Percentiles rank a stretch among this genome's conserved stretches.
Evolutionary conservation across 73 alveolate species (phyloP).

Genomic region (Durusdinium trenchii): DNA sequence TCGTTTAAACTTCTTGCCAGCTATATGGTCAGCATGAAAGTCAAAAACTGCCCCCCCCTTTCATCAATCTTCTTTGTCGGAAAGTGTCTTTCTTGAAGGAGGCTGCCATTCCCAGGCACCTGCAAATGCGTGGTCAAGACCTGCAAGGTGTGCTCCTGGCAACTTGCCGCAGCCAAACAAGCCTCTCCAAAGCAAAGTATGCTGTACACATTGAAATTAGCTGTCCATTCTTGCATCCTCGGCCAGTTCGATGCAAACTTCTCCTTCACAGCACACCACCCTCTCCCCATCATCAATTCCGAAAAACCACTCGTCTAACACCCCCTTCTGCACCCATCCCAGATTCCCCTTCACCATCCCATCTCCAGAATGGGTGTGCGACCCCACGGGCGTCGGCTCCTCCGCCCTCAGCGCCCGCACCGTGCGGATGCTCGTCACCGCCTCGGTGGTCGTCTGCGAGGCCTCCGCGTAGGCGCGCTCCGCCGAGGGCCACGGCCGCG

Average conservation of each 20-base stretch:
- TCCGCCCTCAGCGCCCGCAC: constrained; percentile 74
- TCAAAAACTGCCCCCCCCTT: neutral
- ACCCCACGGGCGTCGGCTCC: neutral
- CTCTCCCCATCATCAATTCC: neutral
- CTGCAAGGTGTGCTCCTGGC: constrained; percentile 46
- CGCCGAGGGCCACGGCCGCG: neutral
- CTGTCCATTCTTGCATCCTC: neutral
- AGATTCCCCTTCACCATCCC: neutral
- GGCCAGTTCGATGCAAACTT: neutral
- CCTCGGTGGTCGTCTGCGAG: constrained; percentile 32
- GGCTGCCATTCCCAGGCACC: neutral
- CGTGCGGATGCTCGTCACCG: constrained; percentile 83
- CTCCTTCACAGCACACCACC: neutral
- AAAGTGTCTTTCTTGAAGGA: neutral
- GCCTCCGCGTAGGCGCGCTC: constrained; percentile 27
- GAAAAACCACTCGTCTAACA: neutral
- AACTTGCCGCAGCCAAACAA: neutral
- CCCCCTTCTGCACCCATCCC: too few relatives aligned
- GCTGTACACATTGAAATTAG: neutral
- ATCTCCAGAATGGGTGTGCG: neutral
- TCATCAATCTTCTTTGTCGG: neutral
- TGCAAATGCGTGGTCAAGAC: neutral
- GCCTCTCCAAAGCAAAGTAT: neutral
- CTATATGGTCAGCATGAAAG: neutral
- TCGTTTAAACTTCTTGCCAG: neutral